A percentile compares a stretch with the other conserved stretches of the same genome.
Conservation (phyloP, 805 yeast species). For the Ogataea thermomethanolica region DNA sequence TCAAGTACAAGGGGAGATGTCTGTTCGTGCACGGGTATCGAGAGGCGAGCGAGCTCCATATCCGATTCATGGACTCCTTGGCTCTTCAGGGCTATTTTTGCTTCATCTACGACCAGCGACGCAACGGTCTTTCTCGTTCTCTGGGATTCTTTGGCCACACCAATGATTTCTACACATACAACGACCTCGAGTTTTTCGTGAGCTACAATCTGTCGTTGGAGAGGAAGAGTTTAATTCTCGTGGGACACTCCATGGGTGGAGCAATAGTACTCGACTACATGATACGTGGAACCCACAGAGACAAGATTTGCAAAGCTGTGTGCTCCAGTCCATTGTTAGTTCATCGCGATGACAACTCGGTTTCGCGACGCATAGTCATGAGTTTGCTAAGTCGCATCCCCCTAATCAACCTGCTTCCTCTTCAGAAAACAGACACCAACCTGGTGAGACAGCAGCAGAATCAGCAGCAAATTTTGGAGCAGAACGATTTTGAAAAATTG, state of each 20-base stretch:
- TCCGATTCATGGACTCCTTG: constrained; percentile 9
- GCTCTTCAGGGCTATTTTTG: constrained; percentile 8
- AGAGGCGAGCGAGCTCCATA: constrained; percentile 9
- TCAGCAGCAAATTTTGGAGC: constrained; percentile 3
- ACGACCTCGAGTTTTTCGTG: constrained; percentile 10
- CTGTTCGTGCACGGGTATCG: constrained; percentile 12
- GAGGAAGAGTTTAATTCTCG: constrained; percentile 1
- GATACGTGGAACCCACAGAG: constrained; percentile 5
- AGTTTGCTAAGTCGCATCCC: constrained; percentile 8
- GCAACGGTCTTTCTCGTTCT: constrained; percentile 9
- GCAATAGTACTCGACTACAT: constrained; percentile 12
- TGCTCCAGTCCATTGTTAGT: constrained; percentile 7
- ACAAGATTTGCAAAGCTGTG: constrained; percentile 4
- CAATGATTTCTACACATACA: constrained; percentile 7
- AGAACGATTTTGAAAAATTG: not conserved
- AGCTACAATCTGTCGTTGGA: constrained; percentile 8
- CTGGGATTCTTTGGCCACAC: constrained; percentile 7
- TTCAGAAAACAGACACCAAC: constrained; percentile 5
- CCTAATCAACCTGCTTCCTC: constrained; percentile 6
- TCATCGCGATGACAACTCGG: constrained; percentile 6
- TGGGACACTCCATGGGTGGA: constrained; percentile 13
- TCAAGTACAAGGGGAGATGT: constrained; percentile 11
- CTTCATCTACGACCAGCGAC: constrained; percentile 10
- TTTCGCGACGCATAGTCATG: constrained; percentile 6
- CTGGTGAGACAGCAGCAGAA: constrained; percentile 4